A percentile compares a stretch with the other conserved stretches of the same genome.
These are phyloP conservation scores for Cyberlindnera samutprakarnensis DNA, from an alignment of 805 yeast species.

Conservation along the genomic window DNA sequence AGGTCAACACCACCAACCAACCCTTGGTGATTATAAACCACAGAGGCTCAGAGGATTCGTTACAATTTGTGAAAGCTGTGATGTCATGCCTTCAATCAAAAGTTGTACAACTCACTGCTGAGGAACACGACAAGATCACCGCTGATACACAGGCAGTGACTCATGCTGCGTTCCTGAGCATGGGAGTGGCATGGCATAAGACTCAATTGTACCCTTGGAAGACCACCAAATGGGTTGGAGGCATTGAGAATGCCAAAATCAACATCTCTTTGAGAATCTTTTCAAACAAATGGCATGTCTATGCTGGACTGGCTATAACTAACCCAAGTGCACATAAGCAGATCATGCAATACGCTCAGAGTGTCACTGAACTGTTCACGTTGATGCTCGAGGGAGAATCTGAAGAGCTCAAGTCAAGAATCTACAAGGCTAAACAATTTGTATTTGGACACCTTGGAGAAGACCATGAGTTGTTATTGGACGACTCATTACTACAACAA, in stretches of 20 bases:
- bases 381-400: slow-evolving; percentile 68
- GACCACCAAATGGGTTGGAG: slow-evolving; percentile 79
- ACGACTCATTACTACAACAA: slow-evolving; percentile 64
- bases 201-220: slow-evolving; percentile 89
- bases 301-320: slow-evolving; percentile 94
- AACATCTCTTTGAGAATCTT: slow-evolving; percentile 87
- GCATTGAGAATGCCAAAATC: slow-evolving; percentile 91
- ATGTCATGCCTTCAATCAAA: slow-evolving; percentile 73
- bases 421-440: slow-evolving; percentile 57
- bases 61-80: slow-evolving; percentile 53
- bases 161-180: slow-evolving; percentile 92
- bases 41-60: slow-evolving; percentile 45
- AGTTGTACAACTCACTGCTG: slow-evolving; percentile 69
- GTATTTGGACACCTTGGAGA: slow-evolving; percentile 65
- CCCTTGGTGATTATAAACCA: slow-evolving; percentile 85
- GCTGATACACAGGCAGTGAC: slow-evolving; percentile 99
- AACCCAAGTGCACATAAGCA: slow-evolving; percentile 93
- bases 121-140: slow-evolving; percentile 88
- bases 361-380: slow-evolving; percentile 76
- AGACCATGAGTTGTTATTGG: slow-evolving; percentile 65
- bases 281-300: slow-evolving; percentile 96
- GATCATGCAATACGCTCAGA: slow-evolving; percentile 79
- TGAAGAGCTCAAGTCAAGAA: slow-evolving; percentile 49
- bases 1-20: slow-evolving; percentile 82
- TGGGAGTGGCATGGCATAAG: slow-evolving; percentile 95